Evolutionary conservation across 208 protist species (phyloP), one percentile per base, ranked within the genome.

Genomic region (Phytomonas serpens): DNA sequence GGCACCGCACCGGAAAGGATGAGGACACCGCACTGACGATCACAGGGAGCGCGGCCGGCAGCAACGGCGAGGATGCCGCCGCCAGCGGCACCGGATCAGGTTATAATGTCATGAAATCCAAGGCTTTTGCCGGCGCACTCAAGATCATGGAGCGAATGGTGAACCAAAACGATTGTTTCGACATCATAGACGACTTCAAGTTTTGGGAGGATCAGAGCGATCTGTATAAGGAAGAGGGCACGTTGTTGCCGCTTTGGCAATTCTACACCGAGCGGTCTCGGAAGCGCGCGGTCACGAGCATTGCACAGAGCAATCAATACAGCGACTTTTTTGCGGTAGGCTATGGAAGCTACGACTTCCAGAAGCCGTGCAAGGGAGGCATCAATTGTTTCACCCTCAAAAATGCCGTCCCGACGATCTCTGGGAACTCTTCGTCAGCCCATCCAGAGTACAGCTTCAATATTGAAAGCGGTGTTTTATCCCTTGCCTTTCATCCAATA

Each of bases 331-430:
- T 99, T 71, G 97, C 95, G 5, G 97, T 99, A 10, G 95, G 97
- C 52, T 99, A 98, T 77, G 98, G 98, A 72, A 98, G 92, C 71
- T 99, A 99, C 87, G 97, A 99, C 78, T 99, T 99, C 78, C 91
- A 97, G 75, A 93, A 98, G 82, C 94, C 96, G 69, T 79, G 84
- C n/a, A 88, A 88, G 57, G 98, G 98, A 57, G 74, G 92, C 7
- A 87, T 99, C 36, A 92, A 95, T 77, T 95, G 93, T 78, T 99
- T 96, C 83, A 97, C 98, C n/a, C 83, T 99, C 16, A 99, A 99
- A 84, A 99, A 98, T 77, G 87, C 90, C 27, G 88, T 97, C 31
- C 92, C 92, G 13, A 90, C 88, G n/a, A 64, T 80, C 16, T 68
- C 72, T 6, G 84, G 83, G 7, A 67, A 73, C 34, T 68, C 68